These are phyloP conservation scores for Acanthamoeba culbertsoni DNA, from an alignment of 208 protist genomes.

Conservation along the genomic window DNA sequence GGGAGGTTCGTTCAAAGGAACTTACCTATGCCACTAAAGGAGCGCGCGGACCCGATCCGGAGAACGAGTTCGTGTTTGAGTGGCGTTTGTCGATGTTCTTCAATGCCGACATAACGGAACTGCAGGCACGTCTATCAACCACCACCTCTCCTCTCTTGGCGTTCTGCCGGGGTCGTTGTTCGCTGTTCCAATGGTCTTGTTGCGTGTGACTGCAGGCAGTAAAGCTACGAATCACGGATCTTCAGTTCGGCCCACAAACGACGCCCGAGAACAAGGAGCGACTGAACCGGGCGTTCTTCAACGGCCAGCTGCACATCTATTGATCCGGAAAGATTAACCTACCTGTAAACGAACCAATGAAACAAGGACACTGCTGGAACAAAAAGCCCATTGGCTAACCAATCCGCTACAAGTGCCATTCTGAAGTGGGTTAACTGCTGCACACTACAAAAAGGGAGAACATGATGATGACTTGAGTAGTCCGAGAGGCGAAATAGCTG, in stretches of 20 bases:
- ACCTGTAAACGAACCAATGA: too few species aligned
- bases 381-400: too few species aligned
- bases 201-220: not conserved
- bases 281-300: slow-evolving; percentile 30
- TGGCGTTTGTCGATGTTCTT: slow-evolving; percentile 16
- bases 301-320: slow-evolving; percentile 40
- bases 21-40: not conserved
- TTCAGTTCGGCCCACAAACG: not conserved
- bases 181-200: too few species aligned
- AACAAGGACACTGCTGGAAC: too few species aligned
- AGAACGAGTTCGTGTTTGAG: slow-evolving; percentile 45
- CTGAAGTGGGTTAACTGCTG: too few species aligned
- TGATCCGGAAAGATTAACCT: too few species aligned
- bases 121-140: not conserved
- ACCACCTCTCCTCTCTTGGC: not conserved
- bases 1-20: too few species aligned
- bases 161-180: too few species aligned
- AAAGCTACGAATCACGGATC: not conserved
- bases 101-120: not conserved
- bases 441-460: too few species aligned
- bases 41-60: not conserved
- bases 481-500: too few species aligned
- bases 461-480: too few species aligned
- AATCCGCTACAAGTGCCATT: too few species aligned
- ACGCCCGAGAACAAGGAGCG: not conserved